phyloP scores from a whole-genome alignment of 192 early-diverging fungal species.

The Chytriomyces sp. region DNA sequence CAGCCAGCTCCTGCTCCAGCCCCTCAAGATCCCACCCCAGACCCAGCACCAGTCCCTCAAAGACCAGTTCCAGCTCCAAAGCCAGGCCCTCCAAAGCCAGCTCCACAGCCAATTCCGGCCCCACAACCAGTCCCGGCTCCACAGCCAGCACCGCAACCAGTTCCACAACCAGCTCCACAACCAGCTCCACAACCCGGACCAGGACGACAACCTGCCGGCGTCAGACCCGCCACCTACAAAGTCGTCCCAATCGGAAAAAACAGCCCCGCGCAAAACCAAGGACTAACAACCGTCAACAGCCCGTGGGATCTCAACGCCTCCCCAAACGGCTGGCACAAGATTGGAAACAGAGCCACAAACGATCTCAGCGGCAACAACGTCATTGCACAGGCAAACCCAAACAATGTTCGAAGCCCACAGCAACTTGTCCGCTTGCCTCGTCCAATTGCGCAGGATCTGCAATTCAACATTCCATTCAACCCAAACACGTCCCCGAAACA shows the following conservation, averaged over 20 bases:
- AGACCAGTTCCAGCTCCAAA: too few relatives aligned
- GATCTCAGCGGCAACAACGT: background rate
- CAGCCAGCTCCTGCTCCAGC: constrained; percentile 3
- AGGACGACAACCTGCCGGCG: background rate
- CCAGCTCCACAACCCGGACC: background rate
- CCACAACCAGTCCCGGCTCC: background rate
- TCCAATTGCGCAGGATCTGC: background rate
- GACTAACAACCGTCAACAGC: background rate
- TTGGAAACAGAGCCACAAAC: background rate
- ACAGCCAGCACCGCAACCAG: background rate
- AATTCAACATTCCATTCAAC: constrained; percentile 50
- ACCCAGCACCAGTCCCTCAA: background rate
- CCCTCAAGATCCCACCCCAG: background rate
- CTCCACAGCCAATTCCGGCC: too few relatives aligned
- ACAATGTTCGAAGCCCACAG: background rate
- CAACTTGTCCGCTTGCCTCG: background rate
- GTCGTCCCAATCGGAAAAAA: constrained; percentile 26
- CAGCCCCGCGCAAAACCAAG: background rate
- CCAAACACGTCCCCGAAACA: constrained; percentile 3
- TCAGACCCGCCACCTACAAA: constrained; percentile 15
- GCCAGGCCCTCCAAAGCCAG: too few relatives aligned
- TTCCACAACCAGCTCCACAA: background rate
- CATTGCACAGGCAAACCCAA: background rate
- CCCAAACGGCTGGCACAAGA: constrained; percentile 29
- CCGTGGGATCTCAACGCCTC: constrained; percentile 22